Evolutionary conservation across 2,329 filamentous ascomycete genomes (phyloP), one percentile per base, ranked within the genome.

Genomic region (Xylariomycetidae sp.): DNA sequence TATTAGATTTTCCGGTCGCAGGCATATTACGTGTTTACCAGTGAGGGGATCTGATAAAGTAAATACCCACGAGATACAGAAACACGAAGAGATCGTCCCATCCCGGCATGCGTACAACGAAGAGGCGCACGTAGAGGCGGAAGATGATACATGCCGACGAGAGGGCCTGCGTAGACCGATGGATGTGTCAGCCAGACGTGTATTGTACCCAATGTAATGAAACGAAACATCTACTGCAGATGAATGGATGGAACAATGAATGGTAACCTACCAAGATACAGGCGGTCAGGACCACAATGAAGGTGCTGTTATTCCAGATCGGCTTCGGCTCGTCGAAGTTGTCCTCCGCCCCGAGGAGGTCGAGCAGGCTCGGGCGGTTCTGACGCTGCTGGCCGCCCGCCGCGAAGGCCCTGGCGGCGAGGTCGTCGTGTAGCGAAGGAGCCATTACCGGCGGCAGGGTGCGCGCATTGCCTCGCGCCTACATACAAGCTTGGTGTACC

Each of bases 11-110:
- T 9, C 10, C 7, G 25, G 7, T 10, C 10, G 6, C 3, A 4
- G 3, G 15, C n/a, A 1, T 5, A 32, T 34, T 40, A 46, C 43
- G 15, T n/a, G n/a, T n/a, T n/a, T n/a, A n/a, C n/a, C n/a, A n/a
- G n/a, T n/a, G n/a, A n/a, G n/a, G n/a, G n/a, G n/a, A n/a, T n/a
- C n/a, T n/a, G n/a, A n/a, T n/a, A n/a, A n/a, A n/a, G n/a, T n/a
- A n/a, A n/a, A n/a, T n/a, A n/a, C n/a, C n/a, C n/a, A n/a, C n/a
- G n/a, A 38, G 34, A 16, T 39, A 48, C 22, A 46, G 22, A 8
- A 35, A 31, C n/a, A 50, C 37, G 17, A 48, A 49, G 3, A 48
- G 18, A 22, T 50, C 48, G 25, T 50, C 48, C 46, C 44, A 50
- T 13, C 48, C 46, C 13, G 37, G 41, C 15, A 43, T 38, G 7